Conservation (phyloP, 805 yeast genomes). For the Kazachstania kunashirensis region DNA sequence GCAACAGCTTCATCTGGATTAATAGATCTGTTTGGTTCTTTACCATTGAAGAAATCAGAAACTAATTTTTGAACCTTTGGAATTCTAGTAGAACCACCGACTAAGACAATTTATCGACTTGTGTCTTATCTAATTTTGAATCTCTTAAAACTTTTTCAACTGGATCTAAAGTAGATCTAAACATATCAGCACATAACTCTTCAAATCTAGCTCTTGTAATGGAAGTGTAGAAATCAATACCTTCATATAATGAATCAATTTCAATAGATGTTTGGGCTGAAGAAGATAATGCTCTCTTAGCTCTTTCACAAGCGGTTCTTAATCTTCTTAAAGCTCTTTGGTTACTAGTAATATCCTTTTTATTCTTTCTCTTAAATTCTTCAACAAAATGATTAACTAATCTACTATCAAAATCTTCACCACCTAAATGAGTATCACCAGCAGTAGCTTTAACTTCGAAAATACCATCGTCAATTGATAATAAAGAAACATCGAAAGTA, state of each 20-base stretch:
- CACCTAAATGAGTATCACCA: slow-evolving; percentile 75
- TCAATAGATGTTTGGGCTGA: slow-evolving; percentile 92
- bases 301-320: slow-evolving; percentile 97
- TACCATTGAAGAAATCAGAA: slow-evolving; percentile 93
- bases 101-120: slow-evolving; percentile 83
- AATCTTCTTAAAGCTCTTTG: slow-evolving; percentile 95
- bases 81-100: slow-evolving; percentile 98
- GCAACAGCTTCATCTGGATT: slow-evolving; percentile 99
- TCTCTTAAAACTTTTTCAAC: slow-evolving; percentile 92
- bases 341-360: slow-evolving; percentile 80
- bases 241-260: slow-evolving; percentile 90
- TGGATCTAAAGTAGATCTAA: slow-evolving; percentile 90
- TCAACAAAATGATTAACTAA: slow-evolving; percentile 81
- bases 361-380: slow-evolving; percentile 93
- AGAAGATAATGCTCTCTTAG: slow-evolving; percentile 94
- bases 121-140: slow-evolving; percentile 81
- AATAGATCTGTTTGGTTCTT: slow-evolving; percentile 92
- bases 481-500: slow-evolving; percentile 90
- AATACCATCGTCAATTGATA: slow-evolving; percentile 91
- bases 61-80: slow-evolving; percentile 94
- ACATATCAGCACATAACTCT: slow-evolving; percentile 87
- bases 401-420: slow-evolving; percentile 96
- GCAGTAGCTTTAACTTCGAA: slow-evolving; percentile 89
- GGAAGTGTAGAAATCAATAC: slow-evolving; percentile 92
- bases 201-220: slow-evolving; percentile 96